phyloP scores from a whole-genome alignment of 805 yeast species.

The Pachysolen tannophilus region DNA sequence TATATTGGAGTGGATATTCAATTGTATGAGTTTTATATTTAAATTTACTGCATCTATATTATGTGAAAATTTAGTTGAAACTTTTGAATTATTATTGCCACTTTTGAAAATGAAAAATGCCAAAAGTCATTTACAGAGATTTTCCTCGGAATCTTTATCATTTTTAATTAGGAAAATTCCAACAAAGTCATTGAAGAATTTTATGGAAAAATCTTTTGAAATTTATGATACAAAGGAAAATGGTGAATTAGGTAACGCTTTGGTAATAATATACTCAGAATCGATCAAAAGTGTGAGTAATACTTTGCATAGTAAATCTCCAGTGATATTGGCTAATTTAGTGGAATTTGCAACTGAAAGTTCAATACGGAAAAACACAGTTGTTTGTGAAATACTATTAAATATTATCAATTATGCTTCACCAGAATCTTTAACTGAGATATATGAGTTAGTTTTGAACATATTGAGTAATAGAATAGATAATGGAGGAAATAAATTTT shows the following conservation, averaged over 20 bases:
- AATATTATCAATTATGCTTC: conserved; percentile 46
- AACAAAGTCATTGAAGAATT: conserved; percentile 32
- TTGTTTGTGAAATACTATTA: conserved; percentile 53
- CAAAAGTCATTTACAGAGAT: conserved; percentile 64
- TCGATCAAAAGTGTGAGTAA: conserved; percentile 66
- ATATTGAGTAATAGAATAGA: conserved; percentile 10
- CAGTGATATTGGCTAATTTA: conserved; percentile 37
- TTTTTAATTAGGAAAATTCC: conserved; percentile 69
- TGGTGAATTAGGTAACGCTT: conserved; percentile 28
- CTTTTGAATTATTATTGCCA: conserved; percentile 60
- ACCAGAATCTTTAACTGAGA: conserved; percentile 33
- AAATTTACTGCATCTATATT: conserved; percentile 71
- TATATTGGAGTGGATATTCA: conserved; percentile 76
- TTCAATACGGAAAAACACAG: conserved; percentile 24
- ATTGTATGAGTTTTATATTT: conserved; percentile 79
- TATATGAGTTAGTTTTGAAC: conserved; percentile 30
- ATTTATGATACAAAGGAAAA: conserved; percentile 31
- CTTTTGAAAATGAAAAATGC: conserved; percentile 44
- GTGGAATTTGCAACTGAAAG: conserved; percentile 21
- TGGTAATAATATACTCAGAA: conserved; percentile 59
- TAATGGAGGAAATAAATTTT: conserved; percentile 15
- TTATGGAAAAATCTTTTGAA: conserved; percentile 34
- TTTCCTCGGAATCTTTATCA: conserved; percentile 86
- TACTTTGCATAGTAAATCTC: conserved; percentile 67
- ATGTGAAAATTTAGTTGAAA: conserved; percentile 55